These are phyloP conservation scores for Russula earlei DNA, from an alignment of 768 basidiomycete species.

Conservation along the genomic window DNA sequence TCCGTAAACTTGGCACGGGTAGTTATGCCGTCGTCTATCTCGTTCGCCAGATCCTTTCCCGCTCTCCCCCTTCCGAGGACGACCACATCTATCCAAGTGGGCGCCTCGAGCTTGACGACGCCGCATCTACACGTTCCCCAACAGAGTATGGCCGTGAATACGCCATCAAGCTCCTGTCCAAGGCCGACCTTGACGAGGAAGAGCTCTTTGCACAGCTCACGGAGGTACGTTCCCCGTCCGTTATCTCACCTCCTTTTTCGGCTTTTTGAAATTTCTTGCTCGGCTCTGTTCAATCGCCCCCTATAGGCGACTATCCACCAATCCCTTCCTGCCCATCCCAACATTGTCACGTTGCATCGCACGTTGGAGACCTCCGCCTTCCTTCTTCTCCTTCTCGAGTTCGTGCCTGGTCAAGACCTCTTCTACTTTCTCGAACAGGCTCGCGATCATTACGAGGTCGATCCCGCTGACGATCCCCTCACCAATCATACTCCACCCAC, in stretches of 20 bases:
- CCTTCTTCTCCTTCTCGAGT: constrained; percentile 88
- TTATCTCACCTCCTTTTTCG: constrained; percentile 2
- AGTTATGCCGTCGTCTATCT: constrained; percentile 93
- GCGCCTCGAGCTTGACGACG: constrained; percentile 28
- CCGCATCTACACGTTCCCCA: constrained; percentile 26
- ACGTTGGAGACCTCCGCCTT: constrained; percentile 90
- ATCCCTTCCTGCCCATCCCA: constrained; percentile 78
- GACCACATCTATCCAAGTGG: constrained; percentile 44
- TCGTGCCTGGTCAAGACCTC: constrained; percentile 92
- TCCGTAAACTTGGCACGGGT: constrained; percentile 77
- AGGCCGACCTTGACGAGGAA: constrained; percentile 85
- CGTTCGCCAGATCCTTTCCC: constrained; percentile 58
- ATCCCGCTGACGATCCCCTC: constrained; percentile 26
- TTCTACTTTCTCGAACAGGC: constrained; percentile 98
- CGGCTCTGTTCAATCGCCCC: constrained; percentile 2
- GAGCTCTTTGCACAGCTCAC: constrained; percentile 82
- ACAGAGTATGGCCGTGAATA: constrained; percentile 64
- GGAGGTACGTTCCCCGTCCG: constrained; percentile 56
- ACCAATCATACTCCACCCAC: constrained; percentile 86
- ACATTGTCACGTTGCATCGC: constrained; percentile 91
- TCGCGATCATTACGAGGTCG: constrained; percentile 70
- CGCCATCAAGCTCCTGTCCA: constrained; percentile 95
- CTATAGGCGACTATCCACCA: constrained; percentile 91
- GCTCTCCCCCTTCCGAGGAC: constrained; percentile 29
- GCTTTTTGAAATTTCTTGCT: background rate